Evolutionary conservation across 1,139 yeast genomes (phyloP).

Genomic region (Kurtzmaniella quercitrusa): DNA sequence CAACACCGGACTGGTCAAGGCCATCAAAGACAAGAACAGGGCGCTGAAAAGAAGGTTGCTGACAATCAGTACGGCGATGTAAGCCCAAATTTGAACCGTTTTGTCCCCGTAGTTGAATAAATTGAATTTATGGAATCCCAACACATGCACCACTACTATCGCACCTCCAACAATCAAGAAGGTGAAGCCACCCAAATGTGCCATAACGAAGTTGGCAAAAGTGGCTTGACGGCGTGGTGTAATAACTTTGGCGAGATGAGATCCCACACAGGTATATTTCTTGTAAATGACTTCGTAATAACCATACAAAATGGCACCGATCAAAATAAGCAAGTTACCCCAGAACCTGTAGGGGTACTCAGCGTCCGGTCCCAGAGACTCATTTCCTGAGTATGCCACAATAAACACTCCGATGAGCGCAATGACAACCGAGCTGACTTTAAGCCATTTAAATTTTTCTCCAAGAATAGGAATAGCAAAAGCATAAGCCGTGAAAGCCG

Average conservation of each 20-base stretch:
- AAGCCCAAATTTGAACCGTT: constrained; percentile 36
- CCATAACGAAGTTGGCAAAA: constrained; percentile 46
- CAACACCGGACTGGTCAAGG: constrained; percentile 80
- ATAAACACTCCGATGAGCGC: constrained; percentile 74
- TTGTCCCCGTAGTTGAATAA: constrained; percentile 46
- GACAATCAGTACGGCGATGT: constrained; percentile 47
- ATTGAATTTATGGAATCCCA: constrained; percentile 58
- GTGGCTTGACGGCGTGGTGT: constrained; percentile 48
- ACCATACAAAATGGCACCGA: constrained; percentile 83
- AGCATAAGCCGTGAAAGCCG: constrained; percentile 83
- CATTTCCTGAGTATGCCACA: constrained; percentile 69
- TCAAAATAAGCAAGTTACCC: constrained; percentile 69
- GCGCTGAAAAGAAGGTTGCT: constrained; percentile 71
- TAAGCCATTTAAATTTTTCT: constrained; percentile 64
- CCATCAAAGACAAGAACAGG: constrained; percentile 72
- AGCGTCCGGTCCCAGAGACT: constrained; percentile 9
- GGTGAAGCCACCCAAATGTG: constrained; percentile 59
- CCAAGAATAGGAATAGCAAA: constrained; percentile 73
- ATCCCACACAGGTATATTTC: constrained; percentile 70
- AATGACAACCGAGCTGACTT: constrained; percentile 63
- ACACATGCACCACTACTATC: constrained; percentile 47
- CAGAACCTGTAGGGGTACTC: constrained; percentile 57
- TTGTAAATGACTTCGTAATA: constrained; percentile 83
- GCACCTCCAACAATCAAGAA: constrained; percentile 45
- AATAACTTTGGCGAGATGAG: constrained; percentile 38